A percentile compares a stretch with the other conserved stretches of the same genome.
These are phyloP conservation scores for Mycosphaerella sp. DNA, from an alignment of 2,329 filamentous ascomycete species.

Conservation along the genomic window DNA sequence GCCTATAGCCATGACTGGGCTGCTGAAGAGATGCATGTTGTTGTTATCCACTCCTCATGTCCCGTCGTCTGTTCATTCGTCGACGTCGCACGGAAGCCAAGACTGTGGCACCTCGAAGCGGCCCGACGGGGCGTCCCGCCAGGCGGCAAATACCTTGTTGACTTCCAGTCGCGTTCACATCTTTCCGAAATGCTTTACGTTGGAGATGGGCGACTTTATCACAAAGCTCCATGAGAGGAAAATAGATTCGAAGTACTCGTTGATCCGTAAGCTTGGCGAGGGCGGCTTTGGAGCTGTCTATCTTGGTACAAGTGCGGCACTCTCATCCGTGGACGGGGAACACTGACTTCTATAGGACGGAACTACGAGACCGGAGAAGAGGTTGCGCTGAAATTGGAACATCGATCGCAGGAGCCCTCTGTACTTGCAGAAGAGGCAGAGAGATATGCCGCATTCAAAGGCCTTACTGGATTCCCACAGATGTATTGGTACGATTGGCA, in stretches of 20 bases:
- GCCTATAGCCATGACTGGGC: slow-evolving; percentile 1
- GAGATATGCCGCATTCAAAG: slow-evolving; percentile 15
- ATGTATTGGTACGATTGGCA: slow-evolving; percentile 21
- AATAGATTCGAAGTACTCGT: slow-evolving; percentile 1
- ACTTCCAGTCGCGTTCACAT: background rate
- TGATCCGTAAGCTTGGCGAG: slow-evolving; percentile 8
- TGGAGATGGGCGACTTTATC: slow-evolving; percentile 1
- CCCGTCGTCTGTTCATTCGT: slow-evolving; percentile 1
- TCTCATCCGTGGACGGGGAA: background rate
- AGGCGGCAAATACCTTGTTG: background rate
- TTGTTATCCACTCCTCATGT: background rate
- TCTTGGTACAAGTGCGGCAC: slow-evolving; percentile 4
- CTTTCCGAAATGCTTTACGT: slow-evolving; percentile 1
- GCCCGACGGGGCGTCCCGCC: background rate
- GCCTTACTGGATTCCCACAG: slow-evolving; percentile 17
- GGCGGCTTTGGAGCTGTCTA: slow-evolving; percentile 6
- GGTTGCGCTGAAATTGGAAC: slow-evolving; percentile 10
- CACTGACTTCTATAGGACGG: slow-evolving; percentile 5
- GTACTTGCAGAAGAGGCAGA: slow-evolving; percentile 17
- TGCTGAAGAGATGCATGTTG: slow-evolving; percentile 1
- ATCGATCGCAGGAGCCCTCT: background rate
- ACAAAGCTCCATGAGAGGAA: background rate
- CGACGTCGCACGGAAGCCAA: slow-evolving; percentile 1
- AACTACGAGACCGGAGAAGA: slow-evolving; percentile 3
- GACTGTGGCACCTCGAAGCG: background rate